Evolutionary conservation across 108 stramenopile genomes (phyloP).

Genomic region (Skeletonema grethae): DNA sequence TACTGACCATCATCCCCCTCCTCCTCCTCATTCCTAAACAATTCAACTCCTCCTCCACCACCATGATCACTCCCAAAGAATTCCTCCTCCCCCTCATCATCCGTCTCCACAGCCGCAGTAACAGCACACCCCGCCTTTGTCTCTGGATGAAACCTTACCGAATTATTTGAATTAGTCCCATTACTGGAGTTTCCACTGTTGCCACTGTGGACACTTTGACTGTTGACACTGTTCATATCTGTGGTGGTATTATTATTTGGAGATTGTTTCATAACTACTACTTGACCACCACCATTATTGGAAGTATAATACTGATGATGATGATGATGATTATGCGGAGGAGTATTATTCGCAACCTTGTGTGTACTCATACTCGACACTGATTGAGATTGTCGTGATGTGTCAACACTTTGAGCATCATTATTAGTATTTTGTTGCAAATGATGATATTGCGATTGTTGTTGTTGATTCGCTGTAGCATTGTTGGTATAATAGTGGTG

Average conservation of each 20-base stretch:
- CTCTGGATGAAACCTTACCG: slow-evolving; percentile 30
- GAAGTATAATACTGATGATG: too few relatives aligned
- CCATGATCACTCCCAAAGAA: neutral
- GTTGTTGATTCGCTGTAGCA: too few relatives aligned
- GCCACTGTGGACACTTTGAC: neutral
- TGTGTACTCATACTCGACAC: too few relatives aligned
- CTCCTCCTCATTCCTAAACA: neutral
- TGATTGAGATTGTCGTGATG: too few relatives aligned
- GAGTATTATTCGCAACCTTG: too few relatives aligned
- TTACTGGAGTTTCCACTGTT: neutral
- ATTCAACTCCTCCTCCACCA: neutral
- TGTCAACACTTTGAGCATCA: too few relatives aligned
- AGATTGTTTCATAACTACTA: neutral
- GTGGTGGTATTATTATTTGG: too few relatives aligned
- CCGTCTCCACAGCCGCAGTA: neutral
- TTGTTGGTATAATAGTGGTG: too few relatives aligned
- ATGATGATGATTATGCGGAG: too few relatives aligned
- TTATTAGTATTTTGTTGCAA: too few relatives aligned
- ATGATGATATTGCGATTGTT: too few relatives aligned
- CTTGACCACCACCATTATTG: too few relatives aligned
- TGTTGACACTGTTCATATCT: neutral
- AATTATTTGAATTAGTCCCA: neutral
- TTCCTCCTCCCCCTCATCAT: neutral
- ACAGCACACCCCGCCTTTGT: slow-evolving; percentile 9
- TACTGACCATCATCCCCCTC: neutral